Conservation (phyloP, 768 basidiomycete species). For the Russula virescens region DNA sequence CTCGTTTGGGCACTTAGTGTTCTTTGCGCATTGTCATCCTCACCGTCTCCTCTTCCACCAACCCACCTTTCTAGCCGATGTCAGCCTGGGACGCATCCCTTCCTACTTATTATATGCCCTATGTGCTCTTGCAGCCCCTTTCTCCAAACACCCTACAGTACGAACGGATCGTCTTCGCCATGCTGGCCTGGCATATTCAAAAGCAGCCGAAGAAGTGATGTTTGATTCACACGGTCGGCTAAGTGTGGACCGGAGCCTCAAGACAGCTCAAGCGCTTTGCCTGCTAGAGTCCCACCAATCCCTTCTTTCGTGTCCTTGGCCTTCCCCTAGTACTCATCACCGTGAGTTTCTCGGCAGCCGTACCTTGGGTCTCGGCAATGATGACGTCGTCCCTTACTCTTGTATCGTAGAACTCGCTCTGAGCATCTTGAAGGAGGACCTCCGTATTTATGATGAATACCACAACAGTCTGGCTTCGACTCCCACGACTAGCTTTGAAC, state of each 20-base stretch:
- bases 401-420: conserved; percentile 50
- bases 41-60: conserved; percentile 73
- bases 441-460: conserved; percentile 61
- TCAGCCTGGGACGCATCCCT: conserved; percentile 64
- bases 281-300: conserved; percentile 66
- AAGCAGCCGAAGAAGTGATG: conserved; percentile 61
- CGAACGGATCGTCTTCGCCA: conserved; percentile 42
- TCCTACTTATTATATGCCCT: conserved; percentile 65
- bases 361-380: not conserved
- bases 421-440: conserved; percentile 58
- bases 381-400: conserved; percentile 8
- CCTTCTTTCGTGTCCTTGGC: conserved; percentile 28
- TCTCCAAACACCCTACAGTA: conserved; percentile 60
- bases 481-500: conserved; percentile 53
- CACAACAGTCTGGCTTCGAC: conserved; percentile 53
- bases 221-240: conserved; percentile 64
- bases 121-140: conserved; percentile 72
- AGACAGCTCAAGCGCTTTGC: conserved; percentile 70
- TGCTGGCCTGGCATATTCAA: conserved; percentile 38
- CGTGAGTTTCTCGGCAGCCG: conserved; percentile 30
- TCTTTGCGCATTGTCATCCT: conserved; percentile 79
- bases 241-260: conserved; percentile 55
- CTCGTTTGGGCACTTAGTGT: conserved; percentile 42
- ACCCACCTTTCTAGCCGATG: conserved; percentile 62
- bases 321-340: conserved; percentile 20